phyloP scores from a whole-genome alignment of 1,284 basidiomycete genomes.

The Cystobasidiaceae sp. region DNA sequence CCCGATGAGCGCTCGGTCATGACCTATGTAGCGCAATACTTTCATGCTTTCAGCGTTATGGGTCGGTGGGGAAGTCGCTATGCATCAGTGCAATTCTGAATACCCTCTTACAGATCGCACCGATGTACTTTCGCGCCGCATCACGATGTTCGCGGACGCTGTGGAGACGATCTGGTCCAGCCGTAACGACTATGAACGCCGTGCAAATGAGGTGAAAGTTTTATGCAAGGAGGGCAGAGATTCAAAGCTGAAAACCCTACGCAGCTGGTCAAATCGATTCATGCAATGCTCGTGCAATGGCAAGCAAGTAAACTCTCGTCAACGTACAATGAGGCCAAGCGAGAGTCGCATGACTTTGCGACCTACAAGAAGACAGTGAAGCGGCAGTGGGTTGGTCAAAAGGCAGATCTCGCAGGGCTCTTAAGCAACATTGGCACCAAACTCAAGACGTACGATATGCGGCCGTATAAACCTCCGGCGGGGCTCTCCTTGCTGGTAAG shows the following conservation, averaged over 20 bases:
- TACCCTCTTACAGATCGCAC: constrained; percentile 95
- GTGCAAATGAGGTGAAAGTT: constrained; percentile 61
- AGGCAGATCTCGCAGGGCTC: constrained; percentile 79
- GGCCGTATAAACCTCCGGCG: constrained; percentile 71
- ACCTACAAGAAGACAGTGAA: constrained; percentile 82
- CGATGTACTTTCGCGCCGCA: constrained; percentile 84
- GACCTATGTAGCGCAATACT: constrained; percentile 93
- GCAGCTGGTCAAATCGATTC: constrained; percentile 62
- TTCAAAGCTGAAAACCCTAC: constrained; percentile 57
- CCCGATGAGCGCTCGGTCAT: constrained; percentile 95
- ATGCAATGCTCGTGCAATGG: constrained; percentile 63
- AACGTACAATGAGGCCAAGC: constrained; percentile 75
- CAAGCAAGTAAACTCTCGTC: constrained; percentile 58
- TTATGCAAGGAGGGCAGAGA: not conserved
- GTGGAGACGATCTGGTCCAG: constrained; percentile 83
- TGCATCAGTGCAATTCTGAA: no score
- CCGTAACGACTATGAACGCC: constrained; percentile 88
- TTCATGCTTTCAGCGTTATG: constrained; percentile 97
- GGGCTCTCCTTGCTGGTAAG: constrained; percentile 62
- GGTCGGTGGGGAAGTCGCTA: no score
- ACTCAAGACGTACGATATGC: constrained; percentile 78
- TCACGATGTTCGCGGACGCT: constrained; percentile 92
- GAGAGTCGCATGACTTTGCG: constrained; percentile 66
- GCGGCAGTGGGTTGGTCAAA: constrained; percentile 79
- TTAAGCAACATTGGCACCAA: constrained; percentile 94